Evolutionary conservation across 1,284 basidiomycete genomes (phyloP).

Genomic region (Stereum hirsutum): DNA sequence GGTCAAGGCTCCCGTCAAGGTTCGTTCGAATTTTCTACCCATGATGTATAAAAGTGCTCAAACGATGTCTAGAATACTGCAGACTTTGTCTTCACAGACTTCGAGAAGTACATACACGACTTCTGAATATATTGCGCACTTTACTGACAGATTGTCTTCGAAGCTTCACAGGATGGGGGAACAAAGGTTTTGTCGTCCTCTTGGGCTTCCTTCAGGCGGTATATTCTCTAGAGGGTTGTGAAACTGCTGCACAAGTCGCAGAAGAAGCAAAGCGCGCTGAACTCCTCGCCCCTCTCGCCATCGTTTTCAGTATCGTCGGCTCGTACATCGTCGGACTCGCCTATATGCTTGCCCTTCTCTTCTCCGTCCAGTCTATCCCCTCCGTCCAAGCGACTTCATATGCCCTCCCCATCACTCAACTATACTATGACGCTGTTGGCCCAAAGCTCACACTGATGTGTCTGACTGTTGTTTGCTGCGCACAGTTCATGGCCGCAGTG

Average conservation of each 20-base stretch:
- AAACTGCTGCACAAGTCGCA: slow-evolving; percentile 54
- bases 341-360: slow-evolving; percentile 53
- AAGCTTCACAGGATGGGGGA: slow-evolving; percentile 49
- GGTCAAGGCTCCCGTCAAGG: slow-evolving; percentile 46
- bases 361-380: slow-evolving; percentile 44
- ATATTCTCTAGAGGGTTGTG: slow-evolving; percentile 55
- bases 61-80: slow-evolving; percentile 34
- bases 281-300: slow-evolving; percentile 44
- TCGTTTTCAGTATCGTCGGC: slow-evolving; percentile 46
- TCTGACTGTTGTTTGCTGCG: slow-evolving; percentile 37
- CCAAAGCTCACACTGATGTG: slow-evolving; percentile 39
- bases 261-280: slow-evolving; percentile 51
- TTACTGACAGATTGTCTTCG: background rate
- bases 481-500: slow-evolving; percentile 48
- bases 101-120: slow-evolving; percentile 32
- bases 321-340: slow-evolving; percentile 52
- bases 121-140: too few species aligned
- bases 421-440: slow-evolving; percentile 49
- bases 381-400: slow-evolving; percentile 38
- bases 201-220: slow-evolving; percentile 56
- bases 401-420: slow-evolving; percentile 50
- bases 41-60: background rate
- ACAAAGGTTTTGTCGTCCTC: slow-evolving; percentile 46
- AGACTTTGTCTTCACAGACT: slow-evolving; percentile 47
- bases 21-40: slow-evolving; percentile 13